These are phyloP conservation scores for Aspergillus proliferans DNA, from an alignment of 2,329 filamentous ascomycete genomes.

Conservation along the genomic window DNA sequence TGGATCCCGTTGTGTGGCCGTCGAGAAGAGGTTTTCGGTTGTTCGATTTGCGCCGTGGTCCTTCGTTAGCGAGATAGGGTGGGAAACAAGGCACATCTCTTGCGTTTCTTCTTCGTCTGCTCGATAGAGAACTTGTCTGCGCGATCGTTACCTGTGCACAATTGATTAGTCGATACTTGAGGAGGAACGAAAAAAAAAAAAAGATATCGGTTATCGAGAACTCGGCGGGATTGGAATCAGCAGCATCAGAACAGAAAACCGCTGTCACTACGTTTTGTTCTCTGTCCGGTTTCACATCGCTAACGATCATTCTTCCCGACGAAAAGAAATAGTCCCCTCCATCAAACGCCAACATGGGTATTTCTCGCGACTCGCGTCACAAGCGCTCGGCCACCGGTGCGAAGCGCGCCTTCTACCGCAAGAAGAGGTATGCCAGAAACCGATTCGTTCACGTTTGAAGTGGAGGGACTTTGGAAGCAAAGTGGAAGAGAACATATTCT, in stretches of 20 bases:
- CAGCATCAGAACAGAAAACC: slow-evolving; percentile 4
- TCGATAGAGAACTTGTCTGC: background rate
- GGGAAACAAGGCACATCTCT: background rate
- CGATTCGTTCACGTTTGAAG: background rate
- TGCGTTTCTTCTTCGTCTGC: background rate
- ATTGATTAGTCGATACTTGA: background rate
- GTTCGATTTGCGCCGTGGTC: background rate
- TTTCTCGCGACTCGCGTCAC: slow-evolving; percentile 99
- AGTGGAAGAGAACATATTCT: slow-evolving; percentile 45
- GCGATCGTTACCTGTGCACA: background rate
- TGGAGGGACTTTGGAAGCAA: background rate
- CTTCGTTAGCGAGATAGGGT: slow-evolving; percentile 1
- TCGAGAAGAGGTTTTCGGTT: background rate
- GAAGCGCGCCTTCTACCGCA: slow-evolving; percentile 87
- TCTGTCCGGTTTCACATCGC: slow-evolving; percentile 7
- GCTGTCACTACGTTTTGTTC: slow-evolving; percentile 2
- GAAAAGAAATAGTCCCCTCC: slow-evolving; percentile 35
- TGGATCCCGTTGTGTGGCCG: background rate
- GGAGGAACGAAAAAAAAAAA: background rate
- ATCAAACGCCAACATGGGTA: slow-evolving; percentile 91
- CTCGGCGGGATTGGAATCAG: slow-evolving; percentile 5
- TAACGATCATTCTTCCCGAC: slow-evolving; percentile 3
- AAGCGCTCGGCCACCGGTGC: slow-evolving; percentile 99
- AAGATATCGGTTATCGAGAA: background rate
- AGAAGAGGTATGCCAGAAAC: slow-evolving; percentile 49